phyloP scores from a whole-genome alignment of 176 grass and related monocot species.

The Eremochloa ophiuroides region DNA sequence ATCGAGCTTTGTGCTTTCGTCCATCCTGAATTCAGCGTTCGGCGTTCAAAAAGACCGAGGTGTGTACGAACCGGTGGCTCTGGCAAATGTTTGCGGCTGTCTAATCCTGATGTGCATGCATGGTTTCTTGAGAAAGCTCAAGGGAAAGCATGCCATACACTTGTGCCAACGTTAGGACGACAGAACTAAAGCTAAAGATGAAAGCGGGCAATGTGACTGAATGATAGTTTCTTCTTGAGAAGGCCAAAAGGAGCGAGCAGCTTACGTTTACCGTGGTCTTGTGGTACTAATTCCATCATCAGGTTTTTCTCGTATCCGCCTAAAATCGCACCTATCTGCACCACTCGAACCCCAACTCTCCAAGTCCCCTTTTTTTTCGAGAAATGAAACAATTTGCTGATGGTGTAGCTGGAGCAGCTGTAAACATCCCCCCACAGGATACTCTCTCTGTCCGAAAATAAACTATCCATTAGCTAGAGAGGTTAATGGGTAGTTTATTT shows the following conservation, averaged over 20 bases:
- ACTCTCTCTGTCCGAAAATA: too few species aligned
- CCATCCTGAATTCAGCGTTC: background rate
- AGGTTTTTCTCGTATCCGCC: background rate
- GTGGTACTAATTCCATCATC: background rate
- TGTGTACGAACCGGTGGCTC: background rate
- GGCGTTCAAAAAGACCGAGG: background rate
- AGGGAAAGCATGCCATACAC: background rate
- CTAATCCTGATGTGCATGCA: background rate
- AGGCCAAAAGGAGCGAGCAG: background rate
- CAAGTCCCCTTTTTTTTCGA: background rate
- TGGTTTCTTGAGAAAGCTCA: conserved; percentile 46
- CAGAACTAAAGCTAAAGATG: conserved; percentile 41
- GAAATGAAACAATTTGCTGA: background rate
- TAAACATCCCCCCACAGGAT: too few species aligned
- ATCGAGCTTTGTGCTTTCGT: background rate
- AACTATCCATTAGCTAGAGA: too few species aligned
- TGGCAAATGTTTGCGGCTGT: background rate
- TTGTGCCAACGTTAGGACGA: conserved; percentile 5
- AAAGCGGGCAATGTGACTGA: conserved; percentile 36
- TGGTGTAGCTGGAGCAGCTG: too few species aligned
- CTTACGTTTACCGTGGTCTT: background rate
- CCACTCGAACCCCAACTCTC: too few species aligned
- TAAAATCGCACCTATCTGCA: background rate
- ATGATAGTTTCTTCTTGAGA: conserved; percentile 36
- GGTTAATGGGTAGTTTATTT: too few species aligned